Conservation (phyloP, 192 early-diverging fungal species). For the Piromyces finnis region DNA sequence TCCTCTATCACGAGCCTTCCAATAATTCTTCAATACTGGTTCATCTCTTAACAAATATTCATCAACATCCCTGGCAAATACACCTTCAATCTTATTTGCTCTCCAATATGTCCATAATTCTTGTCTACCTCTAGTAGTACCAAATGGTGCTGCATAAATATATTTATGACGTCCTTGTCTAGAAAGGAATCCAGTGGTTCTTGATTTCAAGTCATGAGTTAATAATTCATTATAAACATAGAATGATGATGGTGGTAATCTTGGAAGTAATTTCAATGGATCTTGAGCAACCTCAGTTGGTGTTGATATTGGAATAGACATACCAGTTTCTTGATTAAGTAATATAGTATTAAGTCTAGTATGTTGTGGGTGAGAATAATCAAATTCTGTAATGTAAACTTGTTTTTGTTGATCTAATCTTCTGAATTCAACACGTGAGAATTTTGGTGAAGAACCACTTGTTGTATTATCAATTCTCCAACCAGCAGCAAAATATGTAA, state of each 20-base stretch:
- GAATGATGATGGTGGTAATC: neutral
- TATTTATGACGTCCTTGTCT: neutral
- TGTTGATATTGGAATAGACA: slow-evolving; percentile 3
- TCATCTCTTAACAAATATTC: slow-evolving; percentile 16
- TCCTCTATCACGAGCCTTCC: slow-evolving; percentile 14
- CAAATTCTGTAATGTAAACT: slow-evolving; percentile 5
- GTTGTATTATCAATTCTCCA: neutral
- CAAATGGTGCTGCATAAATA: neutral
- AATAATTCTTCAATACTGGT: slow-evolving; percentile 11
- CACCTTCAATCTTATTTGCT: slow-evolving; percentile 12
- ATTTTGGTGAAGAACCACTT: slow-evolving; percentile 2
- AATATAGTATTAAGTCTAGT: slow-evolving; percentile 4
- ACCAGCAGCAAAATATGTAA: slow-evolving; percentile 5
- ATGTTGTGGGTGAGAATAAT: slow-evolving; percentile 26
- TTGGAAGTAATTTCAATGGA: neutral
- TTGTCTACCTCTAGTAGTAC: slow-evolving; percentile 10
- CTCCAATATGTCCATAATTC: slow-evolving; percentile 19
- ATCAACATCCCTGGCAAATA: slow-evolving; percentile 22
- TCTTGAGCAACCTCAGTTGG: neutral
- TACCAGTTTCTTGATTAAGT: neutral
- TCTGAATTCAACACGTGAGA: slow-evolving; percentile 7
- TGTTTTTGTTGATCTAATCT: neutral
- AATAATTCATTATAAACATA: neutral
- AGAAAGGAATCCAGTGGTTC: neutral
- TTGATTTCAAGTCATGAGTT: neutral